Percentiles rank a stretch among this genome's conserved stretches.
These are phyloP conservation scores for Lumnitzera littorea DNA, from an alignment of 345 rosid species.

Conservation along the genomic window DNA sequence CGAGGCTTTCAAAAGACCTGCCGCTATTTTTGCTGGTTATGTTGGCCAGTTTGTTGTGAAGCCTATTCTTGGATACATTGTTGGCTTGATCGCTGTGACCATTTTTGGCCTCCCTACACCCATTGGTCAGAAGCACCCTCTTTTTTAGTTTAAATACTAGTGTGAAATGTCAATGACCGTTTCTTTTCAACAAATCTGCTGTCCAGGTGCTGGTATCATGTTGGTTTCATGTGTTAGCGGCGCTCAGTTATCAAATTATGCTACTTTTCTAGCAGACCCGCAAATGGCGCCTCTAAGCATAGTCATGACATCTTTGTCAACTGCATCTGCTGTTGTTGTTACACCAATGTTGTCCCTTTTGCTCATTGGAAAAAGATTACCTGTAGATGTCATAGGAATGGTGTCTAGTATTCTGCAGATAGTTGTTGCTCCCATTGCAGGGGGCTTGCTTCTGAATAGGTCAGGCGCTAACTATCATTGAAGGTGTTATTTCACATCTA, in stretches of 20 bases:
- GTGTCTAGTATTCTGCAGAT: conserved; percentile 82
- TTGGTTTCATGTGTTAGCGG: conserved; percentile 95
- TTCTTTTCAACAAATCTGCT: conserved; percentile 8
- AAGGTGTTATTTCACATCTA: neutral
- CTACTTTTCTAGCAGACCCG: conserved; percentile 83
- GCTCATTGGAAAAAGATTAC: conserved; percentile 82
- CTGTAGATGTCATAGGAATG: conserved; percentile 94
- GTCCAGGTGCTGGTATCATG: conserved; percentile 87
- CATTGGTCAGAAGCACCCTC: conserved; percentile 34
- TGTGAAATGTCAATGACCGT: too few species aligned
- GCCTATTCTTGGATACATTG: conserved; percentile 79
- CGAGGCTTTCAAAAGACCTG: conserved; percentile 77
- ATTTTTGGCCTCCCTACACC: conserved; percentile 73
- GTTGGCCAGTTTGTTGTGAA: conserved; percentile 75
- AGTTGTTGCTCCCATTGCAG: conserved; percentile 73
- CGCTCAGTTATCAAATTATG: conserved; percentile 91
- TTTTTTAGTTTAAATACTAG: too few species aligned
- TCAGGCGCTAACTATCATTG: conserved; percentile 12
- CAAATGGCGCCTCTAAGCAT: conserved; percentile 80
- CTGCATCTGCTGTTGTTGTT: conserved; percentile 74
- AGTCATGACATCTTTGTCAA: conserved; percentile 91
- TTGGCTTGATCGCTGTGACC: conserved; percentile 61
- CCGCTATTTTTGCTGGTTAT: conserved; percentile 68
- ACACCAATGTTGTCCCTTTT: conserved; percentile 77
- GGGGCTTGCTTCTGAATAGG: conserved; percentile 83